Conservation (phyloP, 768 basidiomycete genomes). For the Hortiboletus campestris region DNA sequence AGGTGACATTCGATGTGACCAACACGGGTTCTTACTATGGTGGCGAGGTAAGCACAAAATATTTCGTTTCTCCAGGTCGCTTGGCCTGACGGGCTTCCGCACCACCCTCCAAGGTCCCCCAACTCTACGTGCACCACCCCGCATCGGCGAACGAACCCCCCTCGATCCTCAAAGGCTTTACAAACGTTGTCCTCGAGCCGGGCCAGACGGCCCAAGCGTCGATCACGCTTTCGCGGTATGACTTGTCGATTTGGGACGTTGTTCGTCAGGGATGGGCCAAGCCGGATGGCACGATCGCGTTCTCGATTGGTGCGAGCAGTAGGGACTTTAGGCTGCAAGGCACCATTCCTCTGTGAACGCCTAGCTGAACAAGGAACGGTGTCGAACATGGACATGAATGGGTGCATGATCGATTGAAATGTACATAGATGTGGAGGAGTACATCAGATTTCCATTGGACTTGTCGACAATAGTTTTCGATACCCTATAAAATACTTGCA, state of each 20-base stretch:
- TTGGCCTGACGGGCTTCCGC: neutral
- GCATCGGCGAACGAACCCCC: conserved; percentile 66
- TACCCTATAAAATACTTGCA: neutral
- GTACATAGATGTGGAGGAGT: neutral
- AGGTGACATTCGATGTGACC: conserved; percentile 59
- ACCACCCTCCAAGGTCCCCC: conserved; percentile 52
- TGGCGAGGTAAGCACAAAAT: conserved; percentile 50
- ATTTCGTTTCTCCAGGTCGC: neutral
- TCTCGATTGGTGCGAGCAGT: conserved; percentile 70
- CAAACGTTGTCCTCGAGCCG: conserved; percentile 49
- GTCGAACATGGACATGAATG: neutral
- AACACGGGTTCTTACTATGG: conserved; percentile 66
- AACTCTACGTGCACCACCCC: conserved; percentile 74
- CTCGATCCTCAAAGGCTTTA: conserved; percentile 68
- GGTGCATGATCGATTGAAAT: neutral
- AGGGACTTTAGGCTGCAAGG: conserved; percentile 56
- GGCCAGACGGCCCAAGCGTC: conserved; percentile 47
- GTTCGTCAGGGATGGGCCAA: conserved; percentile 71
- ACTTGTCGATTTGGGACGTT: conserved; percentile 76
- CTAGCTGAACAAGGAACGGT: neutral
- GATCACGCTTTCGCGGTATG: conserved; percentile 64
- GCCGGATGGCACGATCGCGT: conserved; percentile 58
- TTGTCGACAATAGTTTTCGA: neutral
- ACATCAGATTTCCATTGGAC: neutral
- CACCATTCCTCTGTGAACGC: conserved; percentile 19